These are phyloP conservation scores for Lactarius psammicola DNA, from an alignment of 768 basidiomycete species.

Conservation along the genomic window DNA sequence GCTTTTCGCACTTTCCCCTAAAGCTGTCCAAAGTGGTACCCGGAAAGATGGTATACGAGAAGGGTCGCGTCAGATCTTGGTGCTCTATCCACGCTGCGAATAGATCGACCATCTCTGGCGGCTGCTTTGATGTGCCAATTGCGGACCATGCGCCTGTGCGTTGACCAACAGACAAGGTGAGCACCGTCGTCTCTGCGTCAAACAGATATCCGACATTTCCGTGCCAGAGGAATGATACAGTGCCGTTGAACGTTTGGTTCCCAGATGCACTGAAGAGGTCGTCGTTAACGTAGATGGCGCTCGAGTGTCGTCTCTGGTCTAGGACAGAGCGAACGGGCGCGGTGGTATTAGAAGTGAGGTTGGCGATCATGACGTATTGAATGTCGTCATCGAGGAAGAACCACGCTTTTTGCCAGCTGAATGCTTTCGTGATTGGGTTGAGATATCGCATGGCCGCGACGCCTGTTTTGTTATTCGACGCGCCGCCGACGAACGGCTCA, in stretches of 20 bases:
- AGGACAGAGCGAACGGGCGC: slow-evolving; percentile 61
- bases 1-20: slow-evolving; percentile 36
- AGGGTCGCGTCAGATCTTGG: slow-evolving; percentile 31
- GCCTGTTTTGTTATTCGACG: slow-evolving; percentile 55
- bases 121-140: slow-evolving; percentile 51
- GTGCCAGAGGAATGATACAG: slow-evolving; percentile 55
- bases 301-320: slow-evolving; percentile 56
- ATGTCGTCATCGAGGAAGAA: slow-evolving; percentile 67
- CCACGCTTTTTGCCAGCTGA: slow-evolving; percentile 69
- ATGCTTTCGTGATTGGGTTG: slow-evolving; percentile 54
- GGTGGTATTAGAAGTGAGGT: slow-evolving; percentile 43
- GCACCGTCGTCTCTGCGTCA: slow-evolving; percentile 31
- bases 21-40: slow-evolving; percentile 45
- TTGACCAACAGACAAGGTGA: slow-evolving; percentile 46
- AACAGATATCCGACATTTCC: slow-evolving; percentile 63
- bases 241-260: slow-evolving; percentile 32
- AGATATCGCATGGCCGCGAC: slow-evolving; percentile 63
- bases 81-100: slow-evolving; percentile 62
- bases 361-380: slow-evolving; percentile 61
- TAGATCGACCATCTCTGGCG: slow-evolving; percentile 55
- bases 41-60: slow-evolving; percentile 59
- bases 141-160: slow-evolving; percentile 58
- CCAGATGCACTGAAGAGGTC: slow-evolving; percentile 8
- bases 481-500: slow-evolving; percentile 64
- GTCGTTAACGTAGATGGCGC: slow-evolving; percentile 46